Evolutionary conservation across 2,329 filamentous ascomycete species (phyloP).

Genomic region (Aureobasidium sp.): DNA sequence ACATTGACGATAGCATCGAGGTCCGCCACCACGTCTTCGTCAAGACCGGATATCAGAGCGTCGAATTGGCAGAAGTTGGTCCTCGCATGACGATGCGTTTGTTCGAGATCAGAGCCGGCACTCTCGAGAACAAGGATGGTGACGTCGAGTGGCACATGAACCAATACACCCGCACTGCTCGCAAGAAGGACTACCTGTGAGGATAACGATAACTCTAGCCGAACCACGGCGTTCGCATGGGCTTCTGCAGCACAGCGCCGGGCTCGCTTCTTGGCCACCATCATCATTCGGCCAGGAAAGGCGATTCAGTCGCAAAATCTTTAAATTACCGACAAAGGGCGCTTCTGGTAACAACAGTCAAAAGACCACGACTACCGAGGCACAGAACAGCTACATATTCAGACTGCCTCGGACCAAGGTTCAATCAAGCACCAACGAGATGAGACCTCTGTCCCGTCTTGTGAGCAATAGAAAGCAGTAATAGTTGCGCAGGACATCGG

Average conservation of each 20-base stretch:
- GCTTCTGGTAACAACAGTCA: not conserved
- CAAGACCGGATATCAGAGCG: constrained; percentile 78
- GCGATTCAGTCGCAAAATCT: not conserved
- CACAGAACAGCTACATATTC: not conserved
- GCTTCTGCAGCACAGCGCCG: not conserved
- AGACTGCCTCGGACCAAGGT: not conserved
- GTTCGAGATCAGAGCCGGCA: constrained; percentile 88
- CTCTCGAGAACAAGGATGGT: constrained; percentile 87
- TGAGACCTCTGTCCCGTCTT: not conserved
- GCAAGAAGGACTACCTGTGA: constrained; percentile 93
- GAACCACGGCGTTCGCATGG: not conserved
- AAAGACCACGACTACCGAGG: not conserved
- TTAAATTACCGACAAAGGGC: not conserved
- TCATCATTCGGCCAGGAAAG: not conserved
- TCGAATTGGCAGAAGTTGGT: constrained; percentile 82
- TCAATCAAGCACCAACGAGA: not conserved
- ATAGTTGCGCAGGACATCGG: not conserved
- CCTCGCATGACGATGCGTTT: constrained; percentile 95
- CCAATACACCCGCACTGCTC: constrained; percentile 86
- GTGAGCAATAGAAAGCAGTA: not conserved
- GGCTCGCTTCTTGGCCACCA: not conserved
- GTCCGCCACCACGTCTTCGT: constrained; percentile 93
- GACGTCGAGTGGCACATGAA: constrained; percentile 96
- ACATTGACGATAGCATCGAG: constrained; percentile 80
- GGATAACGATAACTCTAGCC: constrained; percentile 22